phyloP scores from a whole-genome alignment of 345 rosid species.

The Lepidium didymum region DNA sequence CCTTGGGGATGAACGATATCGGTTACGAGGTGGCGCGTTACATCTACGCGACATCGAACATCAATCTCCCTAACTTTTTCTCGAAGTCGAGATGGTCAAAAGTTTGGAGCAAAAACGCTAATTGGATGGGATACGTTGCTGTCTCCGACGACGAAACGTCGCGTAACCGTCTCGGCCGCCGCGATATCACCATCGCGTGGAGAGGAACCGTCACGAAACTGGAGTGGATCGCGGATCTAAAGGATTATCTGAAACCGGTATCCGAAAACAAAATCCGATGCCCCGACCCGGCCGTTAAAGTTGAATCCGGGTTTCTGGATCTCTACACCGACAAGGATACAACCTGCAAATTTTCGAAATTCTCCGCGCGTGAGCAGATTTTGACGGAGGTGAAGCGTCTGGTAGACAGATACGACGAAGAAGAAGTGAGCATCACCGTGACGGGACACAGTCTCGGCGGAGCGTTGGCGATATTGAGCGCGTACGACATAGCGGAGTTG shows the following conservation, averaged over 20 bases:
- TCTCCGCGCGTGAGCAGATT: constrained; percentile 69
- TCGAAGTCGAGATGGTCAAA: constrained; percentile 79
- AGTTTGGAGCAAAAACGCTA: constrained; percentile 75
- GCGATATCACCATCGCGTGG: constrained; percentile 68
- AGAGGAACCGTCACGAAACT: constrained; percentile 75
- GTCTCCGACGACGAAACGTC: constrained; percentile 53
- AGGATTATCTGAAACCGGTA: constrained; percentile 59
- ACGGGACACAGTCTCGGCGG: constrained; percentile 85
- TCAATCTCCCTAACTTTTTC: constrained; percentile 78
- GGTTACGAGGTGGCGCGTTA: constrained; percentile 64
- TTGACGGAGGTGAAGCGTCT: constrained; percentile 51
- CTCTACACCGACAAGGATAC: constrained; percentile 66
- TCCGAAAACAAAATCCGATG: constrained; percentile 46
- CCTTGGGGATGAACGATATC: constrained; percentile 37
- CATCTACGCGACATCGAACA: constrained; percentile 65
- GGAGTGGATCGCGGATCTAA: constrained; percentile 74
- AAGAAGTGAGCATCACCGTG: constrained; percentile 56
- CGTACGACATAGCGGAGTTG: constrained; percentile 66
- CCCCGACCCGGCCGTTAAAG: constrained; percentile 62
- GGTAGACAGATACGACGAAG: constrained; percentile 36
- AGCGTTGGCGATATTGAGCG: constrained; percentile 69
- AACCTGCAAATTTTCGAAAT: constrained; percentile 51
- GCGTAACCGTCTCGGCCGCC: constrained; percentile 48
- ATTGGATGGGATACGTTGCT: constrained; percentile 86
- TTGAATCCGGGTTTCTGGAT: constrained; percentile 73